phyloP scores from a whole-genome alignment of 1,139 yeast genomes.

The Kodamaea suecica region DNA sequence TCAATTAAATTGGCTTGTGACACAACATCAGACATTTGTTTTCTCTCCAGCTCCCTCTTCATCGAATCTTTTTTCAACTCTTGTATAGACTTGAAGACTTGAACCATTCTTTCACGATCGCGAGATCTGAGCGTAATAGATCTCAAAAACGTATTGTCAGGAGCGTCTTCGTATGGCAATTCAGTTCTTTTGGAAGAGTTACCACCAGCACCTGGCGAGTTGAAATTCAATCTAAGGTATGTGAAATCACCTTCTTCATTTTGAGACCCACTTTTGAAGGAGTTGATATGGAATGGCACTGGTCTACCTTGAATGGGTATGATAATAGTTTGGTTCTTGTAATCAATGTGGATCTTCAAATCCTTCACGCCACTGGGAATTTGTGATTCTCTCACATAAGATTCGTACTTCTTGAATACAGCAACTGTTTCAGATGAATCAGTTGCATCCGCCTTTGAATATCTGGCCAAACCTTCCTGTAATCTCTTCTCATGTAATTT shows the following conservation, averaged over 20 bases:
- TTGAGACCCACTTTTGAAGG: slow-evolving; percentile 92
- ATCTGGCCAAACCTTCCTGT: slow-evolving; percentile 78
- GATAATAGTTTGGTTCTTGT: slow-evolving; percentile 82
- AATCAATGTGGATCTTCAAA: slow-evolving; percentile 81
- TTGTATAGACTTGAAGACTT: slow-evolving; percentile 83
- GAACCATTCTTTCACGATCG: slow-evolving; percentile 89
- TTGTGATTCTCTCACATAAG: slow-evolving; percentile 89
- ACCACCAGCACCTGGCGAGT: slow-evolving; percentile 88
- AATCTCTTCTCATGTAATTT: slow-evolving; percentile 82
- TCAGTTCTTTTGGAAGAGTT: slow-evolving; percentile 67
- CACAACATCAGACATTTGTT: slow-evolving; percentile 92
- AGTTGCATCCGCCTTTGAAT: slow-evolving; percentile 70
- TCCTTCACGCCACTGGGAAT: slow-evolving; percentile 82
- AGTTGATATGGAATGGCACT: slow-evolving; percentile 93
- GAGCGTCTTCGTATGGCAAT: slow-evolving; percentile 86
- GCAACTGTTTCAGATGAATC: slow-evolving; percentile 65
- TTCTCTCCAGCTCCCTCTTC: slow-evolving; percentile 86
- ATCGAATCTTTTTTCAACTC: slow-evolving; percentile 91
- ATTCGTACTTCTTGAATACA: slow-evolving; percentile 86
- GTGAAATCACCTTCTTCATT: slow-evolving; percentile 96
- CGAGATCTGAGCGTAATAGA: slow-evolving; percentile 85
- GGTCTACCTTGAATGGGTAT: slow-evolving; percentile 95
- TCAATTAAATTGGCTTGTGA: slow-evolving; percentile 87
- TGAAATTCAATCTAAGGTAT: slow-evolving; percentile 83
- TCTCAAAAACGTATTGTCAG: slow-evolving; percentile 82